Evolutionary conservation across 495 filamentous ascomycete genomes (phyloP).

Genomic region (Talaromyces thailandensis): DNA sequence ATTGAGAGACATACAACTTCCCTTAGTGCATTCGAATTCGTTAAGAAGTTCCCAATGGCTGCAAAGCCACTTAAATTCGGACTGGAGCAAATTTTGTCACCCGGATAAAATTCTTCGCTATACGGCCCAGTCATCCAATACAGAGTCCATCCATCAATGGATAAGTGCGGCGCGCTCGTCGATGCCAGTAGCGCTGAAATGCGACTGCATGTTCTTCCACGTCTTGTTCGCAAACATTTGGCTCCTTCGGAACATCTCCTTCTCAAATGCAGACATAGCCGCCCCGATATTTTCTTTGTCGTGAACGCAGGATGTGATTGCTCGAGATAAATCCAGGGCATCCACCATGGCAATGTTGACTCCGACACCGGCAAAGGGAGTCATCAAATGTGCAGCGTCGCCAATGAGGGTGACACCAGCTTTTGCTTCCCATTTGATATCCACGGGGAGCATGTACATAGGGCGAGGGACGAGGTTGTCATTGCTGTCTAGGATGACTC

Average conservation of each 20-base stretch:
- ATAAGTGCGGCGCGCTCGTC: background rate
- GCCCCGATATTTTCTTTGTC: background rate
- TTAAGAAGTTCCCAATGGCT: background rate
- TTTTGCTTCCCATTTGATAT: slow-evolving; percentile 32
- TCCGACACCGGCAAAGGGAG: slow-evolving; percentile 50
- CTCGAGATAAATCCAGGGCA: slow-evolving; percentile 23
- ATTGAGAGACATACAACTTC: background rate
- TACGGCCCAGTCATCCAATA: background rate
- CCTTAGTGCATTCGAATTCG: background rate
- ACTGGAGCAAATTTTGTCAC: background rate
- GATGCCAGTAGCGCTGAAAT: slow-evolving; percentile 3
- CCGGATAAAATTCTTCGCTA: background rate
- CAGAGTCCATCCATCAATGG: background rate
- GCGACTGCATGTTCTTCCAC: background rate
- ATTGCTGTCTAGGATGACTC: slow-evolving; percentile 1
- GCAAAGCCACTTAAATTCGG: background rate
- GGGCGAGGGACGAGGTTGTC: slow-evolving; percentile 8
- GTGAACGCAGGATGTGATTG: background rate
- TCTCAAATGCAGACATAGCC: background rate
- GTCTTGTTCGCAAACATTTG: background rate
- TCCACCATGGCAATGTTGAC: slow-evolving; percentile 53
- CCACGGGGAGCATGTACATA: slow-evolving; percentile 45
- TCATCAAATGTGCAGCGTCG: slow-evolving; percentile 56
- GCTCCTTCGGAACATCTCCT: background rate
- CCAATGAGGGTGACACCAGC: slow-evolving; percentile 42